Evolutionary conservation across 352 stramenopile genomes (phyloP).

Genomic region (Pythium oligandrum): DNA sequence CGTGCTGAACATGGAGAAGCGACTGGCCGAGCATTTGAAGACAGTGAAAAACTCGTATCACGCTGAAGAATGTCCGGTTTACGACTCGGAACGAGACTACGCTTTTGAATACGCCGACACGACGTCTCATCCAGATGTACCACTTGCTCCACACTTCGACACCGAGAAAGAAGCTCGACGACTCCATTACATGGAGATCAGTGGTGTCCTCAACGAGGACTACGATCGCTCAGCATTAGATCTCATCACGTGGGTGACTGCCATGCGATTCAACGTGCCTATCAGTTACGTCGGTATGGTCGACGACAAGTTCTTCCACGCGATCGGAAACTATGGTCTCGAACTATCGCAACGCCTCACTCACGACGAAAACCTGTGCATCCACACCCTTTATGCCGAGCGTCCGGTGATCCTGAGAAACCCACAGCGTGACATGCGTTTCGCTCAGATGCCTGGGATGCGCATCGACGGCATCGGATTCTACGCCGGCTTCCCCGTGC

Average conservation of each 20-base stretch:
- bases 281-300: conserved; percentile 60
- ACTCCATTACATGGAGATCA: conserved; percentile 38
- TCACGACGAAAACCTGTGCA: conserved; percentile 52
- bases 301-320: conserved; percentile 44
- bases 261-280: conserved; percentile 40
- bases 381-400: conserved; percentile 54
- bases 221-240: conserved; percentile 52
- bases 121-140: conserved; percentile 32
- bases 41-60: conserved; percentile 20
- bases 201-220: conserved; percentile 29
- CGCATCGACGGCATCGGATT: conserved; percentile 43
- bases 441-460: conserved; percentile 41
- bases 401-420: conserved; percentile 60
- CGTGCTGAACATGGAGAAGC: conserved; percentile 32
- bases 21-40: conserved; percentile 29
- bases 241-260: conserved; percentile 46
- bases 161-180: conserved; percentile 33
- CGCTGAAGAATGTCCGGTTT: conserved; percentile 17
- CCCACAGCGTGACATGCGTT: conserved; percentile 56
- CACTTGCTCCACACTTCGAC: conserved; percentile 36
- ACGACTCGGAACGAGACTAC: conserved; percentile 40
- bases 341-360: conserved; percentile 23
- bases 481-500: conserved; percentile 59
- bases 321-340: conserved; percentile 38
- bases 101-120: conserved; percentile 30